Evolutionary conservation across 1,284 basidiomycete species (phyloP), one percentile per base, ranked within the genome.

Genomic region (Thecaphora frezii): DNA sequence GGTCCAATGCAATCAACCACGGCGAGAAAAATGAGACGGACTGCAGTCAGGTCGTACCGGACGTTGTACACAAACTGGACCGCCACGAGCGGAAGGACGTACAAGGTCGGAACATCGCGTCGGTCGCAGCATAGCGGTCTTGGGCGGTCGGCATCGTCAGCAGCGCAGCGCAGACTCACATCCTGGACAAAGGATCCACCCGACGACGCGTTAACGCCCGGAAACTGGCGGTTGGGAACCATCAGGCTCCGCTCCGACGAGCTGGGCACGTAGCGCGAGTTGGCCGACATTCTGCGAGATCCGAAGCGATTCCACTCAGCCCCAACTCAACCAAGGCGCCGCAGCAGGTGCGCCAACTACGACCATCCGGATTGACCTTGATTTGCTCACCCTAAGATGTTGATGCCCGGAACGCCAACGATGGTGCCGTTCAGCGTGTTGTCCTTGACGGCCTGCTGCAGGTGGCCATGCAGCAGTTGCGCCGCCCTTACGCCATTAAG

Each of bases 251-350:
- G 12, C 5, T 7, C 8, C 3, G 39, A 41, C n/a, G 39, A 41
- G 39, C 19, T 41, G 12, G 39, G 39, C 5, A 41, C 39, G 19
- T 41, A 41, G 22, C 39, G 39, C 39, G 39, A 41, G 39, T 41
- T 41, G 19, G 5, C 5, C 10, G 19, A 7, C 39, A 41, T 41
- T n/a, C 33, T 36, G 16, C 13, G 28, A 28, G 28, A 28, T 28
- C 28, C 28, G 7, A 28, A 28, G 28, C 28, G 13, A 7, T 5
- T 28, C 28, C 28, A 28, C n/a, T 28, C 28, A 28, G 28, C 28
- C 28, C 13, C 28, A 13, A n/a, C n/a, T n/a, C n/a, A n/a, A n/a
- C n/a, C n/a, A n/a, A n/a, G n/a, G n/a, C n/a, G n/a, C n/a, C n/a
- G n/a, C n/a, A n/a, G n/a, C n/a, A n/a, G n/a, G 5, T 13, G 5